Evolutionary conservation across 2,329 filamentous ascomycete genomes (phyloP), one percentile per base, ranked within the genome.

Genomic region (Pseudonectria foliicola): DNA sequence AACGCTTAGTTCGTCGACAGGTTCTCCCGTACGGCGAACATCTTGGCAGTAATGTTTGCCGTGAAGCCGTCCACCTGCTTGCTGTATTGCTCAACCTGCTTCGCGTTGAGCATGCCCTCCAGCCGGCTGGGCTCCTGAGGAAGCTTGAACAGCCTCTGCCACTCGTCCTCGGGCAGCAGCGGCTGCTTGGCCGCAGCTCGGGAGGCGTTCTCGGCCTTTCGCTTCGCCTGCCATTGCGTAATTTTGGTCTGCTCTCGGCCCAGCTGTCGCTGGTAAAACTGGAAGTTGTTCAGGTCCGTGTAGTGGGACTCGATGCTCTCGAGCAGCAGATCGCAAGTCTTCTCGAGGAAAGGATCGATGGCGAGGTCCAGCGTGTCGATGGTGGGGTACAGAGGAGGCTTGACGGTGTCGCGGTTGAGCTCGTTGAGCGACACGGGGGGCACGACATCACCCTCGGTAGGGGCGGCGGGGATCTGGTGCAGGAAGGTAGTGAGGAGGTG

Each of bases 211-310:
- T 98, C 92, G 12, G 86, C 82, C 72, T 95, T 94, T 59, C 92
- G 83, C 80, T 98, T 96, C 43, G 82, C 70, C 68, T 96, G 90
- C 92, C 92, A 98, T 48, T 88, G 83, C 36, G 85, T 81, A 54
- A 98, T 95, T 77, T 96, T 98, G 55, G 84, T 70, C 70, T 98
- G 92, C 70, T 98, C 92, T 52, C 92, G 85, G 35, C 82, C 83
- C 38, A 96, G 75, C 57, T 93, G 88, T 55, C 92, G 80, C 69
- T 95, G 88, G 72, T 95, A 95, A 75, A 77, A 79, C 65, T 95
- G 89, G 71, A 93, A 92, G 76, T 98, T 98, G 79, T 96, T 96
- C 61, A 94, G 83, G 67, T 98, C 92, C 41, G 89, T 95, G 70
- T 96, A 92, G 72, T 98, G 92, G 37, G 84, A 83, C 72, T 98